Base-by-base conservation (phyloP, 2,329 filamentous ascomycete genomes). In the Aspergillus fumigatiaffinis region DNA sequence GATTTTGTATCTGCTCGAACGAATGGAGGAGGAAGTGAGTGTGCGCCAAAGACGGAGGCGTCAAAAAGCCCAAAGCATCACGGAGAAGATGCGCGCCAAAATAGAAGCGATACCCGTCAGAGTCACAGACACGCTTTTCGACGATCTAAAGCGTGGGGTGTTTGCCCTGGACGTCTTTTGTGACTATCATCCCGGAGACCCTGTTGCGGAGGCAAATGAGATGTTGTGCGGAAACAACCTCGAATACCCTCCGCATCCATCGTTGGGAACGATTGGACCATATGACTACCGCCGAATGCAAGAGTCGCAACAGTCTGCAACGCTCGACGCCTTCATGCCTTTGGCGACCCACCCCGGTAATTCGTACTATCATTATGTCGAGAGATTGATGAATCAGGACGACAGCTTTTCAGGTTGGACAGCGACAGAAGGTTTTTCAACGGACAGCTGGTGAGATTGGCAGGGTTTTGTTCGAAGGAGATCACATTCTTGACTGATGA, bases 141-240 rank as follows among this genome's bases (percentile, higher is more conserved):
- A 66, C 48, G 68, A 70, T 38, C 55, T 72, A 58, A 72, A 71
- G 58, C 66, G 69, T 20, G 68, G 66, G 1, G 58, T 72, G 7
- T 72, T 72, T 51, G 66, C 63, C 4, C 56, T 72, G 26, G 67
- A 72, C 42, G 56, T 62, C 10, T 61, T 55, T 7, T 67, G 70
- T 47, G 66, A 72, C 28, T 72, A 72, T 49, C 68, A 72, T 54
- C 69, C 68, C 1, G 69, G 67, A 4, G 69, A 71, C 26, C 52
- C 59, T 1, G 56, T 57, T 46, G 66, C 66, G 4, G 70, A 71
- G 58, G 60, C 60, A 46, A 52, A 62, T 29, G 68, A 70, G 35
- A 35, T 53, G 9, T 55, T 54, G 46, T 62, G 58, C 54, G 32
- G 55, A 5, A 50, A 60, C 23, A 14, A 25, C 5, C 5, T 14